phyloP scores from a whole-genome alignment of 2,329 filamentous ascomycete species.

The Beauveria varroae region DNA sequence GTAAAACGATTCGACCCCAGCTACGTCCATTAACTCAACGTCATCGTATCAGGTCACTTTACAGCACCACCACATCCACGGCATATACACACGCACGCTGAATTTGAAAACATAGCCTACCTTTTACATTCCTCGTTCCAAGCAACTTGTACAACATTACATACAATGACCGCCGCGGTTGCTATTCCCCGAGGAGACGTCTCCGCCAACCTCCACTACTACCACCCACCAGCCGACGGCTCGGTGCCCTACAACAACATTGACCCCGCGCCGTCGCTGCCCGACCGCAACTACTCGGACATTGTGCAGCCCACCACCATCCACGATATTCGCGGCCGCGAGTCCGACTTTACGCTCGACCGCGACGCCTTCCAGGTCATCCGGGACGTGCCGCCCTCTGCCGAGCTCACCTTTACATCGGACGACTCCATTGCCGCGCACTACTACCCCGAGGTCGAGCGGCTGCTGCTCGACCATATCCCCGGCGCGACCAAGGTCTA shows the following conservation, averaged over 20 bases:
- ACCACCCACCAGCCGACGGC: conserved; percentile 51
- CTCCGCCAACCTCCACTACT: conserved; percentile 59
- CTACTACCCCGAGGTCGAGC: conserved; percentile 83
- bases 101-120: neutral
- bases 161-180: conserved; percentile 31
- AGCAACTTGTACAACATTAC: neutral
- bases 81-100: too few relatives aligned
- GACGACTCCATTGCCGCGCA: conserved; percentile 59
- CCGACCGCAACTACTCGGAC: conserved; percentile 57
- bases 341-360: conserved; percentile 60
- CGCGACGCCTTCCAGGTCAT: conserved; percentile 67
- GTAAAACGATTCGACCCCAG: too few relatives aligned
- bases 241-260: conserved; percentile 59
- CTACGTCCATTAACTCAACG: too few relatives aligned
- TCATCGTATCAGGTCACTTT: too few relatives aligned
- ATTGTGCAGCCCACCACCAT: conserved; percentile 47
- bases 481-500: conserved; percentile 59
- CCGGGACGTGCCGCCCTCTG: conserved; percentile 45
- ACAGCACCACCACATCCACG: too few relatives aligned
- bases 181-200: conserved; percentile 52
- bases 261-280: conserved; percentile 54
- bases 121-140: neutral
- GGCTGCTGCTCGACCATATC: conserved; percentile 58
- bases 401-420: conserved; percentile 55
- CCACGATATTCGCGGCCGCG: conserved; percentile 65